These are phyloP conservation scores for Coriolopsis trogii DNA, from an alignment of 1,284 basidiomycete species.

Conservation along the genomic window DNA sequence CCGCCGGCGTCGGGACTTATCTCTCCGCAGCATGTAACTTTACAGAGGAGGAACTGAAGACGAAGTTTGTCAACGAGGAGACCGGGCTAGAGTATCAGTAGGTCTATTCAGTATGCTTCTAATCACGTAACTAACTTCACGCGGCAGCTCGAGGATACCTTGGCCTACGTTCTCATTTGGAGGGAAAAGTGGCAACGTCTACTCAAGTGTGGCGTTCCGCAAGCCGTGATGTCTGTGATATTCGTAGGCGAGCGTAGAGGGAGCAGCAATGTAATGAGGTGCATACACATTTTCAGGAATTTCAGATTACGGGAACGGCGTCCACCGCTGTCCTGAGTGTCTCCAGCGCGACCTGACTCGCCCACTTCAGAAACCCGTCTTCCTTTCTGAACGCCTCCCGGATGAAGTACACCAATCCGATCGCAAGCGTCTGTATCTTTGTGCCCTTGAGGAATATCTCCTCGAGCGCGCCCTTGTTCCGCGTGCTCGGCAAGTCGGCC, in stretches of 20 bases:
- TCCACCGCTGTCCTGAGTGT: constrained; percentile 67
- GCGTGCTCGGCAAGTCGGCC: constrained; percentile 42
- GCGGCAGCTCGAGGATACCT: constrained; percentile 63
- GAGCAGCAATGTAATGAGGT: background rate
- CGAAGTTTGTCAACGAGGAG: constrained; percentile 53
- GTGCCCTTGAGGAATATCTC: constrained; percentile 74
- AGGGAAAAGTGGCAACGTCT: constrained; percentile 72
- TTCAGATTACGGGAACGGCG: constrained; percentile 40
- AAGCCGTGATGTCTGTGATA: constrained; percentile 37
- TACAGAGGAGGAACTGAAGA: constrained; percentile 78
- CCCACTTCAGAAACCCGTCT: constrained; percentile 61
- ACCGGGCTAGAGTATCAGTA: constrained; percentile 67
- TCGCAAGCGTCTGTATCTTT: constrained; percentile 58
- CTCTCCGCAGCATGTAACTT: constrained; percentile 96
- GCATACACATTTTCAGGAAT: background rate
- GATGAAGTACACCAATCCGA: constrained; percentile 74
- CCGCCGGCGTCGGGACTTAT: too few species aligned
- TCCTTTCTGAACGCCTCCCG: constrained; percentile 48
- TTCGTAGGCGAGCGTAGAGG: background rate
- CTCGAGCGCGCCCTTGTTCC: constrained; percentile 66
- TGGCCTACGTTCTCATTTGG: constrained; percentile 78
- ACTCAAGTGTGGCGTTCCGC: constrained; percentile 75
- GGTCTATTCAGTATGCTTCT: constrained; percentile 29
- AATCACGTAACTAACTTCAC: background rate
- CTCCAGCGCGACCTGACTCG: constrained; percentile 63